Percentiles rank a stretch among this genome's conserved stretches.
Evolutionary conservation across 352 stramenopile genomes (phyloP).

Genomic region (Phytophthora macrochlamydospora): DNA sequence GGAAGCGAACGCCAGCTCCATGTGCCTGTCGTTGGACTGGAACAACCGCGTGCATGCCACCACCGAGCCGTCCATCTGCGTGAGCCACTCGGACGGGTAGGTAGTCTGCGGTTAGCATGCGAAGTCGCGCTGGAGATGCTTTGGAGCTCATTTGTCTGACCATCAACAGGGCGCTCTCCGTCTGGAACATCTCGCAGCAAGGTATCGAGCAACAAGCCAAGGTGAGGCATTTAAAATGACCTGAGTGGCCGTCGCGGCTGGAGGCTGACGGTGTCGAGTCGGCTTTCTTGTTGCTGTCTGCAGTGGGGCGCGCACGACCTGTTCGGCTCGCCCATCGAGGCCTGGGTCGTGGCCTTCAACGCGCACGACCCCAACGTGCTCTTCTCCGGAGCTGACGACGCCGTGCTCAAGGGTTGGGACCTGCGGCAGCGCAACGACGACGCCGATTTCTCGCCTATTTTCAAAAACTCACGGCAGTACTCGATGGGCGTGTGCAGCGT

Average conservation of each 20-base stretch:
- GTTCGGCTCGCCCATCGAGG: slow-evolving; percentile 79
- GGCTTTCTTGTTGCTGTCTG: slow-evolving; percentile 3
- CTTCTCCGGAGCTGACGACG: slow-evolving; percentile 84
- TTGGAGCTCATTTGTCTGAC: slow-evolving; percentile 12
- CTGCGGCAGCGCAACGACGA: slow-evolving; percentile 35
- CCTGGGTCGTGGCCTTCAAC: slow-evolving; percentile 85
- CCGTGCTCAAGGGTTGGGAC: slow-evolving; percentile 81
- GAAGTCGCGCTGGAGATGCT: slow-evolving; percentile 5
- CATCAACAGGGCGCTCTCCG: slow-evolving; percentile 43
- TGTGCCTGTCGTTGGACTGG: slow-evolving; percentile 89
- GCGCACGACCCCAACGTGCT: slow-evolving; percentile 77
- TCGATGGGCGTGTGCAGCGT: slow-evolving; percentile 88
- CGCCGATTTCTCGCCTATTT: slow-evolving; percentile 34
- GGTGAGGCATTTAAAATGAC: slow-evolving; percentile 25
- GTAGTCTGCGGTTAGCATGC: slow-evolving; percentile 6
- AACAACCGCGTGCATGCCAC: slow-evolving; percentile 65
- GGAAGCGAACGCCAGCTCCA: slow-evolving; percentile 47
- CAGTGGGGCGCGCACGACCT: slow-evolving; percentile 81
- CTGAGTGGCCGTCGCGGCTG: not conserved
- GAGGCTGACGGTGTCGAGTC: too few relatives aligned
- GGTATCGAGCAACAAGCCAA: slow-evolving; percentile 45
- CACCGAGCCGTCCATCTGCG: slow-evolving; percentile 63
- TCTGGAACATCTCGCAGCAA: slow-evolving; percentile 51
- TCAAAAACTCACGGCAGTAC: slow-evolving; percentile 67
- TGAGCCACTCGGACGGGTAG: slow-evolving; percentile 87